These are phyloP conservation scores for Kickxella alabastrina DNA, from an alignment of 192 early-diverging fungal species.

Conservation along the genomic window DNA sequence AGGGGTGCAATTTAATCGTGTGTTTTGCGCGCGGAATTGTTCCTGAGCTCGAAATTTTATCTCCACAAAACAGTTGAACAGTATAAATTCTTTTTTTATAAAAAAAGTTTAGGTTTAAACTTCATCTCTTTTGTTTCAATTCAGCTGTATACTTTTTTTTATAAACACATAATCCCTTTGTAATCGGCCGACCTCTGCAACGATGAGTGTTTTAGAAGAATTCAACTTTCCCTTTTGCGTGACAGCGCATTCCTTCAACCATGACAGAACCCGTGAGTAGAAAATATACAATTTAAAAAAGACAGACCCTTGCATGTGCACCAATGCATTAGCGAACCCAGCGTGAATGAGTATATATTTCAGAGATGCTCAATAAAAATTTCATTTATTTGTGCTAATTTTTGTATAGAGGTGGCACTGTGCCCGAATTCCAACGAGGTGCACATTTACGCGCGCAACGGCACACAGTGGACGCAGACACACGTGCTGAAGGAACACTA, in stretches of 20 bases:
- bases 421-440: slow-evolving; percentile 89
- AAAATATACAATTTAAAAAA: background rate
- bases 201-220: slow-evolving; percentile 51
- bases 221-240: slow-evolving; percentile 59
- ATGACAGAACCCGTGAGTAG: slow-evolving; percentile 76
- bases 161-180: too few species aligned
- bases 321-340: background rate
- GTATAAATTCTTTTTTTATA: too few species aligned
- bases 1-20: too few species aligned
- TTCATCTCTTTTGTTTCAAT: background rate
- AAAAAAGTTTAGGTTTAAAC: too few species aligned
- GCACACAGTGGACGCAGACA: slow-evolving; percentile 58
- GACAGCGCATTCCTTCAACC: slow-evolving; percentile 91
- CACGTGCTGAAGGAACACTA: slow-evolving; percentile 88
- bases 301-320: background rate
- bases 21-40: too few species aligned
- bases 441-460: slow-evolving; percentile 73
- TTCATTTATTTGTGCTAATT: too few species aligned
- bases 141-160: too few species aligned
- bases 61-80: too few species aligned
- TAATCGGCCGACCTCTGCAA: too few species aligned
- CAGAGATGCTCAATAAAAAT: background rate
- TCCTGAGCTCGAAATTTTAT: too few species aligned
- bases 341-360: too few species aligned
- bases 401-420: slow-evolving; percentile 77